These are phyloP conservation scores for Clonostachys solani DNA, from an alignment of 2,329 filamentous ascomycete genomes.

Conservation along the genomic window DNA sequence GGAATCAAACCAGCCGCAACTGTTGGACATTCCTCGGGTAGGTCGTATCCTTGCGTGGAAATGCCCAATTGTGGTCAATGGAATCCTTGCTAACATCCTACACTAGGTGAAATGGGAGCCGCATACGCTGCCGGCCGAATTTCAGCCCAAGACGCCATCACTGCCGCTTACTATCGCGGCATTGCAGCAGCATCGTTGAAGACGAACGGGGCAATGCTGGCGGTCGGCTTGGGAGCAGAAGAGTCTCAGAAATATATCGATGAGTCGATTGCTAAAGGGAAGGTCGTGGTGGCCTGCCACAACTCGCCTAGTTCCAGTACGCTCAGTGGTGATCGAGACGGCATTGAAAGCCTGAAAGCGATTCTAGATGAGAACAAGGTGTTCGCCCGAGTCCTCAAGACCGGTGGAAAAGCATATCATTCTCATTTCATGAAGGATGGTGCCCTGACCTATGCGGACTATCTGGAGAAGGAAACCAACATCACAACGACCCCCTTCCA, in stretches of 20 bases:
- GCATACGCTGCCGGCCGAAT: slow-evolving; percentile 33
- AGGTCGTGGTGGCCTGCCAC: slow-evolving; percentile 25
- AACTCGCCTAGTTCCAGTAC: slow-evolving; percentile 29
- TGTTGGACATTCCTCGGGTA: slow-evolving; percentile 32
- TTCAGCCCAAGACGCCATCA: slow-evolving; percentile 26
- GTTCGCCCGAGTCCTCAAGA: slow-evolving; percentile 17
- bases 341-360: slow-evolving; percentile 1
- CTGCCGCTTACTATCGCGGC: slow-evolving; percentile 32
- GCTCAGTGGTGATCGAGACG: slow-evolving; percentile 19
- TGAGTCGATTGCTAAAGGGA: slow-evolving; percentile 13
- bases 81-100: no score
- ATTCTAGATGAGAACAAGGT: slow-evolving; percentile 12
- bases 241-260: slow-evolving; percentile 10
- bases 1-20: slow-evolving; percentile 24
- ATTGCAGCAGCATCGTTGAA: slow-evolving; percentile 3
- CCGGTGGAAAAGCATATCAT: slow-evolving; percentile 35
- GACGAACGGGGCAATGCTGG: slow-evolving; percentile 27
- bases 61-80: no score
- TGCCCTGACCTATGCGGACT: no score
- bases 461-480: no score
- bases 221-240: slow-evolving; percentile 23
- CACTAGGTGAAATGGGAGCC: slow-evolving; percentile 32
- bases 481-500: background rate
- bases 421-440: slow-evolving; percentile 24
- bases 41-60: no score